These are phyloP conservation scores for Cyclotella sp. DNA, from an alignment of 108 stramenopile species.

Conservation along the genomic window DNA sequence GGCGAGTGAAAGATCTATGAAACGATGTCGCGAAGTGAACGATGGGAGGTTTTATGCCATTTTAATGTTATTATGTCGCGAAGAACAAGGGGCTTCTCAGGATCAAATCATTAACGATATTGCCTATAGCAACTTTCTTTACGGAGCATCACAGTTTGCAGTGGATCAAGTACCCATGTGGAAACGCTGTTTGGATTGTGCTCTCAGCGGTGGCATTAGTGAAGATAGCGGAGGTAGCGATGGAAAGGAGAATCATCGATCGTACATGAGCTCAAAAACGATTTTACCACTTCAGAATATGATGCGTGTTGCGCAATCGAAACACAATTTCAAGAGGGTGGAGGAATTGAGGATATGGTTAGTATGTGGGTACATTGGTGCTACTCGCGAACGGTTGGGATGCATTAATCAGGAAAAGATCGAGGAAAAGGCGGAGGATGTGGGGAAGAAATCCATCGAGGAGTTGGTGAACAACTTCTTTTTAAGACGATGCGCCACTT, in stretches of 20 bases:
- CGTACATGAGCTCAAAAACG: conserved; percentile 30
- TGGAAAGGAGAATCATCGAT: conserved; percentile 10
- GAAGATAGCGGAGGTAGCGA: too few species aligned
- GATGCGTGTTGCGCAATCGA: conserved; percentile 62
- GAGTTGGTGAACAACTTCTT: conserved; percentile 21
- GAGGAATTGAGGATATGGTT: conserved; percentile 55
- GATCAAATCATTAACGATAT: conserved; percentile 12
- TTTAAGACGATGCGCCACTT: conserved; percentile 5
- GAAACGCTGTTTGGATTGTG: conserved; percentile 47
- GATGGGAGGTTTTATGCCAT: conserved; percentile 45
- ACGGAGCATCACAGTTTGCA: conserved; percentile 26
- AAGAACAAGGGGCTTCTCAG: background rate
- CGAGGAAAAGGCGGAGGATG: background rate
- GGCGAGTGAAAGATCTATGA: conserved; percentile 4
- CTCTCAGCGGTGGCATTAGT: conserved; percentile 3
- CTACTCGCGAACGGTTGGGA: conserved; percentile 3
- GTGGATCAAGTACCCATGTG: conserved; percentile 38
- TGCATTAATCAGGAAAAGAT: conserved; percentile 10
- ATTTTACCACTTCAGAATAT: conserved; percentile 57
- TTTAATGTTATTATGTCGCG: conserved; percentile 8
- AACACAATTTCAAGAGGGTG: conserved; percentile 62
- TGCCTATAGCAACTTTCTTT: conserved; percentile 37
- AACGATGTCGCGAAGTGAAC: conserved; percentile 46
- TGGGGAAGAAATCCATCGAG: conserved; percentile 12
- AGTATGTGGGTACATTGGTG: conserved; percentile 52